A percentile compares a stretch with the other conserved stretches of the same genome.
Evolutionary conservation across 345 rosid genomes (phyloP).

Genomic region (Toxicodendron radicans): DNA sequence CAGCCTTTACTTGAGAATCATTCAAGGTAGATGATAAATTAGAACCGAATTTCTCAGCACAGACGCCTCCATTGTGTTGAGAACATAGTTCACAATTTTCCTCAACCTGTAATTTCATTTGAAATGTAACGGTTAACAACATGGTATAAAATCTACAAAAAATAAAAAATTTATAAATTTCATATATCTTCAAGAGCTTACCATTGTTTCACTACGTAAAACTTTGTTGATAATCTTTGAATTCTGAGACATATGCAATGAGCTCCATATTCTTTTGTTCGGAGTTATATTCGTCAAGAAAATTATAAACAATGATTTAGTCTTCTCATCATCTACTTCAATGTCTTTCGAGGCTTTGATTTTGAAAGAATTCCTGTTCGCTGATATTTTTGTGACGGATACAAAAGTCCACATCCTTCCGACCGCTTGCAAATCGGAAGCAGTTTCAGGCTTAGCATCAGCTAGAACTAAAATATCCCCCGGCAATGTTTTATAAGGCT

Average conservation of each 20-base stretch:
- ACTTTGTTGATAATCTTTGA: conserved; percentile 27
- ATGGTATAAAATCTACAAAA: not conserved
- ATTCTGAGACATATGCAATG: conserved; percentile 32
- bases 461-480: conserved; percentile 41
- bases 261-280: conserved; percentile 37
- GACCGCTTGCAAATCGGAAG: conserved; percentile 32
- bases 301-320: conserved; percentile 30
- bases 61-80: not conserved
- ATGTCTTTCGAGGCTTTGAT: conserved; percentile 16
- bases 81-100: conserved; percentile 20
- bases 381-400: conserved; percentile 8
- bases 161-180: too few species aligned
- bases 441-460: conserved; percentile 35
- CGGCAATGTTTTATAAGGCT: conserved; percentile 38
- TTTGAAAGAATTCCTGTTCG: conserved; percentile 17
- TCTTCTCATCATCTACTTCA: not conserved
- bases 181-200: conserved; percentile 22
- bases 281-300: conserved; percentile 36
- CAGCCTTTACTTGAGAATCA: conserved; percentile 34
- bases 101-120: conserved; percentile 29
- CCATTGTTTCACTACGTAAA: conserved; percentile 29
- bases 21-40: conserved; percentile 26
- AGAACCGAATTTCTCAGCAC: not conserved
- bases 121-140: not conserved
- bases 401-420: conserved; percentile 37